Evolutionary conservation across 768 basidiomycete genomes (phyloP).

Genomic region (Xanthoconium stramineum): DNA sequence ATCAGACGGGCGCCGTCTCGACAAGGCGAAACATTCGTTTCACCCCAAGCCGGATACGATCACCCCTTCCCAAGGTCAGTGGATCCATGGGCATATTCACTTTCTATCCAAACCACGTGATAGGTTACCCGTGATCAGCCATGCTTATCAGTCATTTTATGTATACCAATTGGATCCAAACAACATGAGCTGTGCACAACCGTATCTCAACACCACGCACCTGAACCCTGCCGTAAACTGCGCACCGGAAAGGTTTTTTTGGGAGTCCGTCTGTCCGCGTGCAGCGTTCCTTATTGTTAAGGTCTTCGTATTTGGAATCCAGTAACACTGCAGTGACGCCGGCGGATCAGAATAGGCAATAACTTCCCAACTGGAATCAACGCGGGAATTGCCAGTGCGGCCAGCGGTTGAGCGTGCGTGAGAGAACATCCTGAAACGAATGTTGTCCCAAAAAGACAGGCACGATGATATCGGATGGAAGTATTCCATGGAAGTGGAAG

Average conservation of each 20-base stretch:
- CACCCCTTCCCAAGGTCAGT: background rate
- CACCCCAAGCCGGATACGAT: background rate
- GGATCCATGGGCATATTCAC: background rate
- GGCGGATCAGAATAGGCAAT: background rate
- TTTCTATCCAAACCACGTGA: background rate
- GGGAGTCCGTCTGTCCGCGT: background rate
- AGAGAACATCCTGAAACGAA: background rate
- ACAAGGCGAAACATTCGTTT: slow-evolving; percentile 21
- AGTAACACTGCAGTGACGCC: background rate
- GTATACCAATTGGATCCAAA: background rate
- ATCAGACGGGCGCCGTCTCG: background rate
- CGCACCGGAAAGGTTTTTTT: background rate
- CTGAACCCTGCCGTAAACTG: background rate
- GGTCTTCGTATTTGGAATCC: slow-evolving; percentile 13
- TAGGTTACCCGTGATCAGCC: background rate
- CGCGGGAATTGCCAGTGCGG: background rate
- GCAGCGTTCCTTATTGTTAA: background rate
- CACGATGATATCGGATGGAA: slow-evolving; percentile 1
- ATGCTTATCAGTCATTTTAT: background rate
- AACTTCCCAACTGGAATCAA: background rate
- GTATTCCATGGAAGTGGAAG: background rate
- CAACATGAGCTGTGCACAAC: background rate
- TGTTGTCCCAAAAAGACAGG: background rate
- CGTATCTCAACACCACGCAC: background rate
- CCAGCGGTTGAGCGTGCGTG: background rate